A percentile compares a stretch with the other conserved stretches of the same genome.
Conservation (phyloP, 2,329 filamentous ascomycete genomes). For the Talaromyces funiculosus region DNA sequence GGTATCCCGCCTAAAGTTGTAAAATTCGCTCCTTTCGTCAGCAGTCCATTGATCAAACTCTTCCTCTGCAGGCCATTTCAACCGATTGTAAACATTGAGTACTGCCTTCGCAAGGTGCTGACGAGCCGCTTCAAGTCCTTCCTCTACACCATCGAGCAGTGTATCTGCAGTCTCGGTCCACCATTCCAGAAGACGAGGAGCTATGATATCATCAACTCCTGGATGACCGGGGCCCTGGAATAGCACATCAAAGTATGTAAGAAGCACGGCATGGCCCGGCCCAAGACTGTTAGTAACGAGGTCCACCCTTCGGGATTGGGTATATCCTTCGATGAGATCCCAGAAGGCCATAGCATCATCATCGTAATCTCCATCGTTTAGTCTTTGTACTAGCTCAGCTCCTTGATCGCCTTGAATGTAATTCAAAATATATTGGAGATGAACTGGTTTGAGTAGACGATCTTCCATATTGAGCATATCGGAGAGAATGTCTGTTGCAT, state of each 20-base stretch:
- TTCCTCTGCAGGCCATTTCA: slow-evolving; percentile 33
- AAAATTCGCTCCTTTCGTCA: slow-evolving; percentile 40
- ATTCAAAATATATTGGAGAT: slow-evolving; percentile 26
- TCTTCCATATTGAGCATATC: slow-evolving; percentile 29
- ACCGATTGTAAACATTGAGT: slow-evolving; percentile 38
- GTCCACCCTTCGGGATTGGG: slow-evolving; percentile 26
- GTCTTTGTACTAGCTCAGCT: slow-evolving; percentile 26
- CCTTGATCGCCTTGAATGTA: slow-evolving; percentile 32
- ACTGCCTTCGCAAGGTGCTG: slow-evolving; percentile 36
- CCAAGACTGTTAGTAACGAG: slow-evolving; percentile 28
- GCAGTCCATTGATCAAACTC: slow-evolving; percentile 36
- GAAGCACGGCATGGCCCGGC: slow-evolving; percentile 28
- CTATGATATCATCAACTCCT: slow-evolving; percentile 35
- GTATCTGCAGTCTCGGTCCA: slow-evolving; percentile 39
- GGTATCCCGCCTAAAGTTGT: slow-evolving; percentile 40
- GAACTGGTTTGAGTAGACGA: slow-evolving; percentile 22
- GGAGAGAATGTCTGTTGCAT: slow-evolving; percentile 30
- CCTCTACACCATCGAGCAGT: slow-evolving; percentile 27
- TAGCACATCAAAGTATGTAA: slow-evolving; percentile 33
- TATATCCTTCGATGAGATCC: slow-evolving; percentile 36
- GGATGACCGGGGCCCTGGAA: slow-evolving; percentile 38
- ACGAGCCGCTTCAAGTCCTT: slow-evolving; percentile 28
- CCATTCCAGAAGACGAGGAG: slow-evolving; percentile 36
- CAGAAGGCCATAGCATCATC: slow-evolving; percentile 36
- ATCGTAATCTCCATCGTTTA: slow-evolving; percentile 33